Conservation (phyloP, 371 early-diverging fungal genomes). For the Mortierella sp. region DNA sequence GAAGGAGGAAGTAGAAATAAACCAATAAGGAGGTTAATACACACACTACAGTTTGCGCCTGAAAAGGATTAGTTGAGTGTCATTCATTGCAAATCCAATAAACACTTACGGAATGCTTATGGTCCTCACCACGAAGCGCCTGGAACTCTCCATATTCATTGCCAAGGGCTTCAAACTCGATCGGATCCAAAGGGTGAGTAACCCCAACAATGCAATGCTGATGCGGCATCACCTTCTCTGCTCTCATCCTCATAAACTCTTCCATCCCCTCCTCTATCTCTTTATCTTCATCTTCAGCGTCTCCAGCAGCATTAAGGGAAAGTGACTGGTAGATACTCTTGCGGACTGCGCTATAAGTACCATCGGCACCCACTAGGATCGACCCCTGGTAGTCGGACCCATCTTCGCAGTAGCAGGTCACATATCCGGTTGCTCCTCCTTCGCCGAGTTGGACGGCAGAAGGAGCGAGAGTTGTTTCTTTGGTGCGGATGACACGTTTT, state of each 20-base stretch:
- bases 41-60: no score
- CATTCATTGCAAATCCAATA: not conserved
- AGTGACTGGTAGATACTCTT: constrained; percentile 10
- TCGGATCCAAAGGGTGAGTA: constrained; percentile 22
- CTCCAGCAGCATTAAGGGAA: not conserved
- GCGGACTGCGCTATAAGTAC: constrained; percentile 22
- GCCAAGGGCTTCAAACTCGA: constrained; percentile 6
- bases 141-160: constrained; percentile 13
- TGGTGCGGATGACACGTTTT: constrained; percentile 16
- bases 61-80: no score
- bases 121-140: constrained; percentile 5
- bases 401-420: constrained; percentile 24
- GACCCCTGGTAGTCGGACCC: constrained; percentile 16
- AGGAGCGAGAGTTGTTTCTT: not conserved
- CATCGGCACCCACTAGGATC: constrained; percentile 31
- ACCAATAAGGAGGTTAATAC: not conserved
- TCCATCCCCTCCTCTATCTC: not conserved
- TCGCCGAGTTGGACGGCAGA: not conserved
- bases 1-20: not conserved
- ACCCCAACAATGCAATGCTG: constrained; percentile 25
- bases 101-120: constrained; percentile 18
- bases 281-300: not conserved
- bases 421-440: not conserved
- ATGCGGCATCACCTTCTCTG: constrained; percentile 4
- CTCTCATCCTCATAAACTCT: not conserved